phyloP scores from a whole-genome alignment of 2,329 filamentous ascomycete species.

The Pestalotiopsis sp. region DNA sequence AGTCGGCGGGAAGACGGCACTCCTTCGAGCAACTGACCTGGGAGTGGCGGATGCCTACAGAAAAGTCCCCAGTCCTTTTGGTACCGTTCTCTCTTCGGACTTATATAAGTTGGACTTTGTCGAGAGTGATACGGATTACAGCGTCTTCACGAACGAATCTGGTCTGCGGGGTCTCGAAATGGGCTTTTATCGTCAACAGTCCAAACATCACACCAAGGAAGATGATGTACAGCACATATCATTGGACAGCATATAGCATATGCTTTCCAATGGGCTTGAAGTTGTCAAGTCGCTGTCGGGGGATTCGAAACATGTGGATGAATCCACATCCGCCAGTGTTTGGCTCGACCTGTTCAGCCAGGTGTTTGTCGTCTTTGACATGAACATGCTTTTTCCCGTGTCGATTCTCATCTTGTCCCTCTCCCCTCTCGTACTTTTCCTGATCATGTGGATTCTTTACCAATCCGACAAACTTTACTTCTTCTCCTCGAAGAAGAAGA shows the following conservation, averaged over 20 bases:
- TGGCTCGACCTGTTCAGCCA: conserved; percentile 91
- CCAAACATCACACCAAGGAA: conserved; percentile 84
- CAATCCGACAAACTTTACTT: conserved; percentile 82
- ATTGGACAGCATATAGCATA: conserved; percentile 77
- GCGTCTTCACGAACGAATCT: conserved; percentile 73
- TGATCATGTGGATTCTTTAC: conserved; percentile 67
- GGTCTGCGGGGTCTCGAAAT: conserved; percentile 86
- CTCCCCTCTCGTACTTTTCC: conserved; percentile 68
- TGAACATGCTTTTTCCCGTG: conserved; percentile 82
- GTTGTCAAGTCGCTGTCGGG: conserved; percentile 72
- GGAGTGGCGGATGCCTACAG: conserved; percentile 80
- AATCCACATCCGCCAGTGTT: conserved; percentile 59
- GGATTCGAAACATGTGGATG: conserved; percentile 66
- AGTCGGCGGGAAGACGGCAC: conserved; percentile 79
- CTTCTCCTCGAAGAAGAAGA: conserved; percentile 63
- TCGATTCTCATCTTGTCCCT: conserved; percentile 54
- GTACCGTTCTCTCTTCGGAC: conserved; percentile 77
- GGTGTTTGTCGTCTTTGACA: conserved; percentile 73
- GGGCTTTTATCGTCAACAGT: conserved; percentile 82
- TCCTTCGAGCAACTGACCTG: conserved; percentile 84
- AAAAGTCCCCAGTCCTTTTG: conserved; percentile 73
- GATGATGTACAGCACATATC: conserved; percentile 80
- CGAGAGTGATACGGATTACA: conserved; percentile 83
- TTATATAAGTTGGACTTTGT: conserved; percentile 79
- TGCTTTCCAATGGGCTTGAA: conserved; percentile 79